Evolutionary conservation across 805 yeast species (phyloP).

Genomic region (Priceomyces melissophilus): DNA sequence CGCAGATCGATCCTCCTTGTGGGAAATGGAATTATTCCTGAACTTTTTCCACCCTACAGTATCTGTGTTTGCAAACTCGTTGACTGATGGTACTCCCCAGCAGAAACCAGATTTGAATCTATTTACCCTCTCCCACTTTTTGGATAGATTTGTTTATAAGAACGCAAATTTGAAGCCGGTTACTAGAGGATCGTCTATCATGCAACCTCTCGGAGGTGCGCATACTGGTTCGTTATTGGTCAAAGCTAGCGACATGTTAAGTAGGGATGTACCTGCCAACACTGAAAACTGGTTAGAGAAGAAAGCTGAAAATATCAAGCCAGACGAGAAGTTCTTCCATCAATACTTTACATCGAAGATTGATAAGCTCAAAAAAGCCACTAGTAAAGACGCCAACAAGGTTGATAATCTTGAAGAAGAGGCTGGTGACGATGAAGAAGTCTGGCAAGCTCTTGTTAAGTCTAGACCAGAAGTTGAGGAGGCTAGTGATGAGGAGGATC

Average conservation of each 20-base stretch:
- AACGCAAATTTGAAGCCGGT: conserved; percentile 76
- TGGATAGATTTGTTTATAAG: conserved; percentile 93
- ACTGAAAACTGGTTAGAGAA: conserved; percentile 78
- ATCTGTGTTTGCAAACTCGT: conserved; percentile 68
- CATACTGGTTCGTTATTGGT: conserved; percentile 69
- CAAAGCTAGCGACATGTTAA: conserved; percentile 48
- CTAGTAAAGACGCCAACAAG: conserved; percentile 23
- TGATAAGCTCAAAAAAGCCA: conserved; percentile 25
- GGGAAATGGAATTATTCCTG: conserved; percentile 78
- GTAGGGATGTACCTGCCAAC: conserved; percentile 66
- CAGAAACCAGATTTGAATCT: conserved; percentile 88
- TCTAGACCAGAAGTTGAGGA: conserved; percentile 70
- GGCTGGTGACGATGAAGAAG: conserved; percentile 61
- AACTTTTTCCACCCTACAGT: conserved; percentile 93
- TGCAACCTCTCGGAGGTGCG: conserved; percentile 95
- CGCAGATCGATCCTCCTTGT: conserved; percentile 75
- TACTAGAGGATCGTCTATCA: conserved; percentile 85
- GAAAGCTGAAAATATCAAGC: conserved; percentile 63
- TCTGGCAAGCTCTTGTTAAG: conserved; percentile 76
- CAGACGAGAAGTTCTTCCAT: conserved; percentile 85
- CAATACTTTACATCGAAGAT: conserved; percentile 74
- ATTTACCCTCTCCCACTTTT: conserved; percentile 82
- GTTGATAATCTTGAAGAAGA: conserved; percentile 25
- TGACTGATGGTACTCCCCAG: conserved; percentile 47
- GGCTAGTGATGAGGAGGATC: conserved; percentile 28